Base-by-base conservation (phyloP, 2,329 filamentous ascomycete species). In the Colletotrichum siamense region DNA sequence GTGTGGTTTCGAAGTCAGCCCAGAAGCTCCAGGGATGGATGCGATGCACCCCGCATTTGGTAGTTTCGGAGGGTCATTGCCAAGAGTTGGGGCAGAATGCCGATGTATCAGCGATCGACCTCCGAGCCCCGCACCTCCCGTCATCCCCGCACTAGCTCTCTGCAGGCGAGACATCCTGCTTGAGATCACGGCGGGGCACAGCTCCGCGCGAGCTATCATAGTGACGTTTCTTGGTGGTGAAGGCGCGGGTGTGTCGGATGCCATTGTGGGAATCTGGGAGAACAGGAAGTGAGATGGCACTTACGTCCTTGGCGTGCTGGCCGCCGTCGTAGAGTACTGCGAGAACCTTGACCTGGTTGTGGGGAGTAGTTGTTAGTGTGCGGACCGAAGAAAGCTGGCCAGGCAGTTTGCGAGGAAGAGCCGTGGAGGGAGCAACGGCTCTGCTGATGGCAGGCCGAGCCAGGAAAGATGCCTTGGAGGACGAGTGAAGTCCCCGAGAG, bases 241-340 rank as follows among this genome's bases (percentile, higher is more conserved):
- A 15, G 32, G 16, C 16, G 15, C 49, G n/a, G 30, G 36, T 28
- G 16, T 28, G 57, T 32, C 26, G 18, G 68, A 32, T 59, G 28
- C 18, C 15, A 12, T 26, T n/a, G 32, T 22, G 16, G 13, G 44
- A n/a, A n/a, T 9, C 16, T 28, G 15, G 30, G 16, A 18, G 28
- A 12, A 61, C 3, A 22, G 12, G n/a, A 28, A 63, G 6, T 1
- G 44, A 30, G 16, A 64, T 57, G 28, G 22, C 6, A 85, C 89
- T 86, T 85, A 98, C 95, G 84, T 98, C 91, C 87, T 94, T 89
- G 88, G 96, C 96, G 90, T 98, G 95, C 89, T 95, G 89, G 85
- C 92, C 91, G 86, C 96, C 96, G 88, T 98, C 96, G 91, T 98
- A 98, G 81, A 98, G 92, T 82, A 98, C 95, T 84, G 96, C 91